A percentile compares a stretch with the other conserved stretches of the same genome.
These are phyloP conservation scores for Aspergillus amoenus DNA, from an alignment of 2,329 filamentous ascomycete species.

Conservation along the genomic window DNA sequence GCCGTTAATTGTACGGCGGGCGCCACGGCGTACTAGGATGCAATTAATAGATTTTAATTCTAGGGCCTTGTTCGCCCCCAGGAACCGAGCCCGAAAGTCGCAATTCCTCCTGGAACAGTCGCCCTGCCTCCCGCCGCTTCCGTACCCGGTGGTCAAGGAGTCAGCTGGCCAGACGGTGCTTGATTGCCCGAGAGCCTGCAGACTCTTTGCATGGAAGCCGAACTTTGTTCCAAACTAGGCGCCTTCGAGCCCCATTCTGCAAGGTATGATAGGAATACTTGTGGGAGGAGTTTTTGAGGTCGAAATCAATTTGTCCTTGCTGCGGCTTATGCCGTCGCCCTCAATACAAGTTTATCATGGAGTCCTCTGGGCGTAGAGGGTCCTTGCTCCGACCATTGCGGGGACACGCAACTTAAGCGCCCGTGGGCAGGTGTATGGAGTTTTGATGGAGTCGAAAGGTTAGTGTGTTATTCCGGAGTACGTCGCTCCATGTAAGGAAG, in stretches of 20 bases:
- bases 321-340: background rate
- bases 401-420: background rate
- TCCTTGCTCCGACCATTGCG: background rate
- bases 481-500: background rate
- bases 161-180: slow-evolving; percentile 2
- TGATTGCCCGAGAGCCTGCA: background rate
- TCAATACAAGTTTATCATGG: background rate
- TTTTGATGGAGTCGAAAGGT: background rate
- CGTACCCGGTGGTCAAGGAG: slow-evolving; percentile 4
- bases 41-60: slow-evolving; percentile 1
- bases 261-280: background rate
- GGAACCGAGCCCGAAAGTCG: slow-evolving; percentile 4
- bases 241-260: background rate
- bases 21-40: background rate
- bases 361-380: background rate
- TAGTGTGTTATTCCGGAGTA: background rate
- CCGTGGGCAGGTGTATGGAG: background rate
- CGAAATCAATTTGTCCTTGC: background rate
- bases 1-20: background rate
- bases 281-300: background rate
- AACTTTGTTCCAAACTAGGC: slow-evolving; percentile 2
- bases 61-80: slow-evolving; percentile 2
- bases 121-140: background rate
- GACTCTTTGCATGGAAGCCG: slow-evolving; percentile 10
- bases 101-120: background rate